Base-by-base conservation (phyloP, 768 basidiomycete species). In the Pulveroboletus sp. region DNA sequence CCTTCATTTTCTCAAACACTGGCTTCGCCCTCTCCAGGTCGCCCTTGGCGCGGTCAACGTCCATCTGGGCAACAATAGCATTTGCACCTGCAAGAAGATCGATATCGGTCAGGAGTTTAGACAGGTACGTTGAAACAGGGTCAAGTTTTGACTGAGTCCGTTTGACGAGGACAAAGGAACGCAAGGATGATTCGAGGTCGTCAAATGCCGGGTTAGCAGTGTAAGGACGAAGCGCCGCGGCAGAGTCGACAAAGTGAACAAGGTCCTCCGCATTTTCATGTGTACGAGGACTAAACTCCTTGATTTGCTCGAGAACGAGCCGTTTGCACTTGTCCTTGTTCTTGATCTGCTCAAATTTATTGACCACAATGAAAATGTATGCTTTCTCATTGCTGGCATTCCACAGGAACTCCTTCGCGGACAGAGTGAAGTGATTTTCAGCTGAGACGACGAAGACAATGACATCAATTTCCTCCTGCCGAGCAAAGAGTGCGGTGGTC, bases 381-480 rank as follows among this genome's bases (percentile, higher is more conserved):
- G 95, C 93, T 75, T 98, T 98, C 73, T 99, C 96, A 60, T 91
- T 87, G 72, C 88, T 89, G 2, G 95, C 93, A 59, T 83, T 91
- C 74, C 74, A 80, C 41, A 99, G 78, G 77, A 99, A 97, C 67
- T 97, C 93, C 65, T 87, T 90, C 13, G 93, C 88, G 5, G 93
- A 95, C 17, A 94, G 78, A 0, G 96, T 99, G 68, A 99, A 95
- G 74, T 98, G 95, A 69, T 99, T 98, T 73, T 96, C 94, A 4
- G 96, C 93, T 1, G 90, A 93, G 43, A 96, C 93, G 58, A 97
- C 93, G 67, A 97, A 99, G 49, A 99, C 95, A 50, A 99, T 82
- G 21, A 99, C 95, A 66, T 99, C 96, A 39, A 99, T 98, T 71
- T 97, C 94, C 63, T 94, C 89, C 68, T 98, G 96, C 15, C 93